Evolutionary conservation across 768 basidiomycete species (phyloP), one percentile per base, ranked within the genome.

Genomic region (Cytidiella melzeri): DNA sequence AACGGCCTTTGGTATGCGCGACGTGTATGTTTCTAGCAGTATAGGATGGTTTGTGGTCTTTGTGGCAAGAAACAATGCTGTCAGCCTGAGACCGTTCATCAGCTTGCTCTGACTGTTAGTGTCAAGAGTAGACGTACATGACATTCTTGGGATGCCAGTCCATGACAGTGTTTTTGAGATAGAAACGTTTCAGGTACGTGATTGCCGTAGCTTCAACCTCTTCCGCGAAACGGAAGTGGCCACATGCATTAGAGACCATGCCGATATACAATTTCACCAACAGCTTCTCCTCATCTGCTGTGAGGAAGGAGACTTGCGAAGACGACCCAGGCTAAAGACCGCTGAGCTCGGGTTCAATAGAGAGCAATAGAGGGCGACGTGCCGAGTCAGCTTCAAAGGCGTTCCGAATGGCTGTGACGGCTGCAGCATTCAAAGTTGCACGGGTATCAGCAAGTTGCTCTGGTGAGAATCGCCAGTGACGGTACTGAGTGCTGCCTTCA

Each of bases 71-170:
- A 96, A 99, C 18, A 99, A 71, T 9, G 93, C 84, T 0, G 96
- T 97, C 43, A 97, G 74, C 94, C 95, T 99, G 56, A 19, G 19
- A 24, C 25, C 20, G 27, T 18, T 57, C 10, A 50, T 41, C 41
- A 23, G 50, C 19, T 42, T 54, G 20, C 50, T 41, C 50, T 47
- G 7, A 21, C 39, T 28, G 28, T 47, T 20, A 37, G 21, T 10
- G 43, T 27, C 30, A 25, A 20, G 15, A 26, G 41, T 30, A 34
- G 7, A 67, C 84, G 43, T 61, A 96, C 96, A 99, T 99, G 60
- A 99, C 91, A 61, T 91, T 93, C 69, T 94, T 95, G 0, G 96
- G 96, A 70, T 98, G 96, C 85, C 92, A 97, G 64, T 98, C 96
- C 93, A 98, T 97, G 46, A 93, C 92, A 2, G 94, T 98, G 62